Evolutionary conservation across 495 filamentous ascomycete genomes (phyloP).

Genomic region (Penicillium malachiteum): DNA sequence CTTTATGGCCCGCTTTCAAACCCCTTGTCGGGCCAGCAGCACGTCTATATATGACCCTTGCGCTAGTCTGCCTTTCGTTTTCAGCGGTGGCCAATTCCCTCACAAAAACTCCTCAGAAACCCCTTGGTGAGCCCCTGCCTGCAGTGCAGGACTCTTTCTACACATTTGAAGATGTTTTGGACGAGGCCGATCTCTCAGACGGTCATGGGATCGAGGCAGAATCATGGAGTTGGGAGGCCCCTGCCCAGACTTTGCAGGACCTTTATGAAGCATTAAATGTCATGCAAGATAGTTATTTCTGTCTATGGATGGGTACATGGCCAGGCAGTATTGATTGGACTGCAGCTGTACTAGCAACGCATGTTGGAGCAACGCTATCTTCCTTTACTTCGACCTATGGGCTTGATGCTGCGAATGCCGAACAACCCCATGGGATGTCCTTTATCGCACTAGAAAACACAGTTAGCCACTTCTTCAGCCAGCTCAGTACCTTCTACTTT

Average conservation of each 20-base stretch:
- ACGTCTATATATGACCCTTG: slow-evolving; percentile 21
- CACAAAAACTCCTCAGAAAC: slow-evolving; percentile 27
- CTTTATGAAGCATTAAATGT: slow-evolving; percentile 63
- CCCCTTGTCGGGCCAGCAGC: slow-evolving; percentile 12
- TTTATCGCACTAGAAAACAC: slow-evolving; percentile 63
- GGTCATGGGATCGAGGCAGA: not conserved
- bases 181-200: slow-evolving; percentile 13
- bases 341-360: slow-evolving; percentile 78
- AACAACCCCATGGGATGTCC: slow-evolving; percentile 22
- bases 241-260: slow-evolving; percentile 32
- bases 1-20: slow-evolving; percentile 7
- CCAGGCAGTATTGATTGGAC: slow-evolving; percentile 93
- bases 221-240: slow-evolving; percentile 10
- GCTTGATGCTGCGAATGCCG: slow-evolving; percentile 18
- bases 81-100: slow-evolving; percentile 28
- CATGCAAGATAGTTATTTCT: slow-evolving; percentile 78
- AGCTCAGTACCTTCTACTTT: slow-evolving; percentile 76
- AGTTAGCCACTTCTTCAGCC: slow-evolving; percentile 78
- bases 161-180: slow-evolving; percentile 1
- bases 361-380: slow-evolving; percentile 67
- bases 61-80: slow-evolving; percentile 23
- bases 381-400: slow-evolving; percentile 53
- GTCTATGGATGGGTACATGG: slow-evolving; percentile 77
- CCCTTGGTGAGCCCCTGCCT: slow-evolving; percentile 10
- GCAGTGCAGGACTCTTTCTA: not conserved